A percentile compares a stretch with the other conserved stretches of the same genome.
Conservation (phyloP, 2,329 filamentous ascomycete species). For the Epichloe gansuensis region DNA sequence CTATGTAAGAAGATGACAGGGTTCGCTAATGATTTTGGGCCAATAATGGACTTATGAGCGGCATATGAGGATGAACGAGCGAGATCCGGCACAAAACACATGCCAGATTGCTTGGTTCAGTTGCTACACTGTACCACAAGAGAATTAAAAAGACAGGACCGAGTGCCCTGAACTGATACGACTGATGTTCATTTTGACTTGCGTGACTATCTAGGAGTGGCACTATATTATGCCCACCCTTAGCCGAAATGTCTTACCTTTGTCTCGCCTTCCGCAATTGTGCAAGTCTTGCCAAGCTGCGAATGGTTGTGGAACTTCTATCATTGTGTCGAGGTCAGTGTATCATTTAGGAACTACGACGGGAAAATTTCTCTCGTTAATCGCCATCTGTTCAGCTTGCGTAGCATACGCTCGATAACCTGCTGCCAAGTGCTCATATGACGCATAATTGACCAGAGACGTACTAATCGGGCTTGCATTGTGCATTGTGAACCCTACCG, state of each 20-base stretch:
- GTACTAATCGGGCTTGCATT: background rate
- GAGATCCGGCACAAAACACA: background rate
- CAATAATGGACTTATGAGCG: background rate
- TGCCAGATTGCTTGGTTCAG: background rate
- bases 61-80: background rate
- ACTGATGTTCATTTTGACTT: background rate
- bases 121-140: conserved; percentile 1
- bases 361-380: background rate
- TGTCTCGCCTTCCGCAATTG: background rate
- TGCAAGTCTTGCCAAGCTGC: background rate
- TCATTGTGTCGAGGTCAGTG: background rate
- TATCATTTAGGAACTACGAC: background rate
- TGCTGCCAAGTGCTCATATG: background rate
- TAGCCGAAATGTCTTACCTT: background rate
- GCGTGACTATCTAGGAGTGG: background rate
- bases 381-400: no score
- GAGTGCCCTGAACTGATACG: background rate
- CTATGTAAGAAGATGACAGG: background rate
- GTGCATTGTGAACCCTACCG: background rate
- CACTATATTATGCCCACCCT: background rate
- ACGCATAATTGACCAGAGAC: no score
- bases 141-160: background rate
- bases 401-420: no score
- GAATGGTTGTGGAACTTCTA: no score
- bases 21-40: background rate